Percentiles rank a stretch among this genome's conserved stretches.
Evolutionary conservation across 2,329 filamentous ascomycete species (phyloP).

Genomic region (Pleochaeta shiraiana): DNA sequence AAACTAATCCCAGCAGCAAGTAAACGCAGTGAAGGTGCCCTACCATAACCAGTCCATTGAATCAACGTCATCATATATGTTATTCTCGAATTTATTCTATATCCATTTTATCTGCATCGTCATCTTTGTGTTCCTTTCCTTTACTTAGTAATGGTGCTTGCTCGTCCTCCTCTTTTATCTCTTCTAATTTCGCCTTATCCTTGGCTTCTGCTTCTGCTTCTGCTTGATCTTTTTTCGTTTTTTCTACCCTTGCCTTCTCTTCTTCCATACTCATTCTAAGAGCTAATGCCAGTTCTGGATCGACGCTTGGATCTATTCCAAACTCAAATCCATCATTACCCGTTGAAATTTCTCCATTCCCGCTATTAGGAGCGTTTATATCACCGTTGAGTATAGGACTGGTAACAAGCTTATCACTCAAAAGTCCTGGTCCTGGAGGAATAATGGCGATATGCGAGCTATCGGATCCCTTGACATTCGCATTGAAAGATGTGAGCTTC

Average conservation of each 20-base stretch:
- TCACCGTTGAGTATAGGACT: constrained; percentile 83
- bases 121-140: constrained; percentile 33
- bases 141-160: constrained; percentile 36
- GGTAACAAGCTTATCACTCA: constrained; percentile 77
- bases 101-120: constrained; percentile 59
- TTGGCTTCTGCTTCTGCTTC: constrained; percentile 54
- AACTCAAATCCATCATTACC: constrained; percentile 52
- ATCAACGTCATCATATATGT: constrained; percentile 18
- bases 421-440: constrained; percentile 71
- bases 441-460: constrained; percentile 83
- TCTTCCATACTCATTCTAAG: constrained; percentile 97
- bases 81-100: constrained; percentile 30
- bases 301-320: constrained; percentile 73
- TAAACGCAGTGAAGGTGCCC: too few relatives aligned
- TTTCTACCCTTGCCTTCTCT: constrained; percentile 84
- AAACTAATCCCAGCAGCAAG: too few relatives aligned
- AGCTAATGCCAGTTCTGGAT: constrained; percentile 85
- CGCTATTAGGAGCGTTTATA: constrained; percentile 35
- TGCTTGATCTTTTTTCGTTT: constrained; percentile 47
- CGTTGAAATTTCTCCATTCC: constrained; percentile 28
- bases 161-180: constrained; percentile 43
- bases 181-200: constrained; percentile 64
- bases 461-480: constrained; percentile 76
- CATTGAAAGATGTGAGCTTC: constrained; percentile 86
- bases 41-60: too few relatives aligned